Evolutionary conservation across 805 yeast genomes (phyloP).

Genomic region (Kodamaea kakaduensis): DNA sequence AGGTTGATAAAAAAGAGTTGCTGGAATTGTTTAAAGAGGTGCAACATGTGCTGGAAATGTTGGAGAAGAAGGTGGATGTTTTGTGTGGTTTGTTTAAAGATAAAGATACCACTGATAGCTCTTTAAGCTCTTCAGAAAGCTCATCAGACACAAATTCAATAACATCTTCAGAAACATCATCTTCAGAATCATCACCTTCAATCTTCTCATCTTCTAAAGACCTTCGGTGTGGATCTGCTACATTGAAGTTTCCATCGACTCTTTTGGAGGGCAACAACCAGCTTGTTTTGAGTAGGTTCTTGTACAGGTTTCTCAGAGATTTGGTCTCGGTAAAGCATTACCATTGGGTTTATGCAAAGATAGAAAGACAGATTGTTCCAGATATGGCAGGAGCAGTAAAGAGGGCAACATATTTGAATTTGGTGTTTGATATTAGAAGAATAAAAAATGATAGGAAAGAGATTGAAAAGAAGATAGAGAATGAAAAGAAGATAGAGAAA

Average conservation of each 20-base stretch:
- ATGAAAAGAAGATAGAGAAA: background rate
- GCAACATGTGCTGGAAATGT: slow-evolving; percentile 2
- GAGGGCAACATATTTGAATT: slow-evolving; percentile 16
- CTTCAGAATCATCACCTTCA: too few relatives aligned
- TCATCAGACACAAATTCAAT: too few relatives aligned
- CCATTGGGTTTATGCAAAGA: slow-evolving; percentile 39
- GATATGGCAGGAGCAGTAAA: slow-evolving; percentile 11
- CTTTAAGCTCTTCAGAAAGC: too few relatives aligned
- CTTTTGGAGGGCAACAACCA: slow-evolving; percentile 11
- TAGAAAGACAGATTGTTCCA: slow-evolving; percentile 32
- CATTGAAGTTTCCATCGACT: slow-evolving; percentile 9
- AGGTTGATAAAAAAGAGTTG: background rate
- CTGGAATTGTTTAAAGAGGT: background rate
- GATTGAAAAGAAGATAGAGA: background rate
- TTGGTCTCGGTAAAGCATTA: slow-evolving; percentile 31
- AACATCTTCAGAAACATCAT: too few relatives aligned
- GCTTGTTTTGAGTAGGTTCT: slow-evolving; percentile 25
- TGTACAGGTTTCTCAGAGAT: slow-evolving; percentile 24
- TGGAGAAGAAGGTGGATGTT: background rate
- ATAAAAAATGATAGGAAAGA: too few relatives aligned
- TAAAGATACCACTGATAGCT: too few relatives aligned
- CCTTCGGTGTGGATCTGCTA: background rate
- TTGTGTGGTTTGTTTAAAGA: too few relatives aligned
- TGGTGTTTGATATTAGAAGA: slow-evolving; percentile 19
- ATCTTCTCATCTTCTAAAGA: slow-evolving; percentile 4